phyloP scores from a whole-genome alignment of 148 eudicot genomes.

The Persicaria maculosa region DNA sequence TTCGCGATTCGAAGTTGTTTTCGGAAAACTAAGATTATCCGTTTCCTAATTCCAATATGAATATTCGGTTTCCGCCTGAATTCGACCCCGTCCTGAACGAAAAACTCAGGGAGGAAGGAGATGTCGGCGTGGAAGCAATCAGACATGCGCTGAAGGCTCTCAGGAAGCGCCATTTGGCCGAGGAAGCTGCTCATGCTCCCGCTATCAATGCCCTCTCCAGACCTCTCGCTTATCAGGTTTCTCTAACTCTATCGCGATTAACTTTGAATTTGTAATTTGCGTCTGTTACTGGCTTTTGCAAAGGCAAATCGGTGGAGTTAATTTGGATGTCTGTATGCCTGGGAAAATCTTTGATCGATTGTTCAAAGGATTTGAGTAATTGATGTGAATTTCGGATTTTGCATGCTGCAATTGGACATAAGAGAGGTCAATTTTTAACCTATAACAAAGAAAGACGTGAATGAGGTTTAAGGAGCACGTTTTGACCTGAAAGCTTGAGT shows the following conservation, averaged over 20 bases:
- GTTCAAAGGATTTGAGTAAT: neutral
- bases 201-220: conserved; percentile 60
- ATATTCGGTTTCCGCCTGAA: neutral
- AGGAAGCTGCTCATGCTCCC: conserved; percentile 84
- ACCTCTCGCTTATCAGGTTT: conserved; percentile 71
- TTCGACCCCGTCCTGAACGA: neutral
- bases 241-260: neutral
- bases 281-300: neutral
- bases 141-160: conserved; percentile 74
- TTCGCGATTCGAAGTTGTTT: neutral
- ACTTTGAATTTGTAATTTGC: neutral
- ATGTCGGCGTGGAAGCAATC: conserved; percentile 54
- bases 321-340: neutral
- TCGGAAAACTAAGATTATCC: neutral
- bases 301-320: neutral
- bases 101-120: conserved; percentile 46
- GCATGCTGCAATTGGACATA: neutral
- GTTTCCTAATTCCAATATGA: neutral
- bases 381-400: neutral
- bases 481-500: neutral
- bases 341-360: neutral
- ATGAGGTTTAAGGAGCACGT: neutral
- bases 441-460: neutral
- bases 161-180: conserved; percentile 66
- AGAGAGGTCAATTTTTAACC: neutral